Conservation (phyloP, 371 early-diverging fungal species). For the Zychaea mexicana region DNA sequence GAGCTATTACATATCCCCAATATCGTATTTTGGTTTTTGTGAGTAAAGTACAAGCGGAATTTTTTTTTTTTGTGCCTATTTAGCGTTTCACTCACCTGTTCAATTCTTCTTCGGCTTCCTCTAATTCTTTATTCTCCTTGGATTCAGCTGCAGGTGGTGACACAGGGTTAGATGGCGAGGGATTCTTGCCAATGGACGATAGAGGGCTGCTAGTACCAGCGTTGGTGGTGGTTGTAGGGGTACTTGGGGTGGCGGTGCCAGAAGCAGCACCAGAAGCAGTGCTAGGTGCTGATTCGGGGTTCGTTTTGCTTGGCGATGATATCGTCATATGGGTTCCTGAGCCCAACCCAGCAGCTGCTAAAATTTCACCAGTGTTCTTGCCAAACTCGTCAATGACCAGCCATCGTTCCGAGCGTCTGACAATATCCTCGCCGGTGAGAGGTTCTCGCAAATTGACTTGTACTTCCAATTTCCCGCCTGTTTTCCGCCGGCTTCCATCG, state of each 20-base stretch:
- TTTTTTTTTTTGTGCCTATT: background rate
- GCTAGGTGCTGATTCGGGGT: slow-evolving; percentile 6
- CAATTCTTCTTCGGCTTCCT: slow-evolving; percentile 55
- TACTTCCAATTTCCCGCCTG: slow-evolving; percentile 75
- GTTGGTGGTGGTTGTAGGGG: too few relatives aligned
- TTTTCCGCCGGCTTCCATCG: slow-evolving; percentile 65
- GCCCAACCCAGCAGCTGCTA: slow-evolving; percentile 30
- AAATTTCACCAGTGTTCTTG: slow-evolving; percentile 23
- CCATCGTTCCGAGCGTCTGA: slow-evolving; percentile 71
- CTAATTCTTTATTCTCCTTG: slow-evolving; percentile 27
- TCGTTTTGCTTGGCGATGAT: background rate
- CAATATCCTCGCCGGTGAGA: slow-evolving; percentile 62
- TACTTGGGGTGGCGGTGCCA: background rate
- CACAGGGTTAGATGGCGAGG: background rate
- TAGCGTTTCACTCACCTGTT: slow-evolving; percentile 31
- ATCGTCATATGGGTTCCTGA: slow-evolving; percentile 4
- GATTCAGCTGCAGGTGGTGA: slow-evolving; percentile 3
- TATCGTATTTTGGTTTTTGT: too few relatives aligned
- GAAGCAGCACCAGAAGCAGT: background rate
- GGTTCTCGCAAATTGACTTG: slow-evolving; percentile 70
- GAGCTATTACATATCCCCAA: slow-evolving; percentile 57
- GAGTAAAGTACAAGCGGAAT: background rate
- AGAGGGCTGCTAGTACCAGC: background rate
- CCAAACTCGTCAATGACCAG: slow-evolving; percentile 61
- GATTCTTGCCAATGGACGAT: background rate